These are phyloP conservation scores for Dendryphion nanum DNA, from an alignment of 2,329 filamentous ascomycete genomes.

Conservation along the genomic window DNA sequence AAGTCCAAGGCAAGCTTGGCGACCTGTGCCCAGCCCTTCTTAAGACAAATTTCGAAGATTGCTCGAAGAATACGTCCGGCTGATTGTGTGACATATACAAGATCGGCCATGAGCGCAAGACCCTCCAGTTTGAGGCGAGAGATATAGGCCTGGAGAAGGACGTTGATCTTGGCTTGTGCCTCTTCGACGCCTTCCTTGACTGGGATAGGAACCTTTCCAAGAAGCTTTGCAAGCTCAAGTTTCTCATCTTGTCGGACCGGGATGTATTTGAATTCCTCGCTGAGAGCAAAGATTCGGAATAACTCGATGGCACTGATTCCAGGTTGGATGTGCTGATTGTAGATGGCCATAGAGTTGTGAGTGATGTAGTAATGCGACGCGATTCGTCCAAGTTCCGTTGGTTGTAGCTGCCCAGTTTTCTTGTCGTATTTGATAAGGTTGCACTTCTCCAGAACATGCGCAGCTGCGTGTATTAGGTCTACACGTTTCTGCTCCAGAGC, in stretches of 20 bases:
- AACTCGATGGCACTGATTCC: constrained; percentile 92
- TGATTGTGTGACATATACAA: constrained; percentile 98
- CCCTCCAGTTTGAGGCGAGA: constrained; percentile 92
- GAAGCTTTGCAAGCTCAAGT: constrained; percentile 86
- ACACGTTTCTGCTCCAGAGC: constrained; percentile 94
- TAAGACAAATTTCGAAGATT: constrained; percentile 95
- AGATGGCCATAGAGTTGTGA: constrained; percentile 92
- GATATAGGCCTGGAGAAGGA: constrained; percentile 93
- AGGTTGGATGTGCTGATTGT: constrained; percentile 92
- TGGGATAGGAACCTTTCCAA: constrained; percentile 87
- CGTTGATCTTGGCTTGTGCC: constrained; percentile 96
- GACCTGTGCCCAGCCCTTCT: constrained; percentile 93
- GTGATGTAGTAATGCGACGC: constrained; percentile 99
- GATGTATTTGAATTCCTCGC: constrained; percentile 98
- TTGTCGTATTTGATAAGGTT: constrained; percentile 94
- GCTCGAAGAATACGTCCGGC: constrained; percentile 93
- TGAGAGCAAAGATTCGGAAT: constrained; percentile 93
- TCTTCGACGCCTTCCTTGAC: constrained; percentile 98
- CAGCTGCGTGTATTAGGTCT: constrained; percentile 94
- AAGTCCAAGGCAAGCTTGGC: constrained; percentile 89
- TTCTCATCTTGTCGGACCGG: constrained; percentile 97
- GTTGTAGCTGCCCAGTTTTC: constrained; percentile 81
- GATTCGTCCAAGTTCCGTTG: constrained; percentile 91
- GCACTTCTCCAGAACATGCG: constrained; percentile 79
- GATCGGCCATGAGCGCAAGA: constrained; percentile 92